phyloP scores from a whole-genome alignment of 306 rosid genomes.

The Clitoria ternatea region DNA sequence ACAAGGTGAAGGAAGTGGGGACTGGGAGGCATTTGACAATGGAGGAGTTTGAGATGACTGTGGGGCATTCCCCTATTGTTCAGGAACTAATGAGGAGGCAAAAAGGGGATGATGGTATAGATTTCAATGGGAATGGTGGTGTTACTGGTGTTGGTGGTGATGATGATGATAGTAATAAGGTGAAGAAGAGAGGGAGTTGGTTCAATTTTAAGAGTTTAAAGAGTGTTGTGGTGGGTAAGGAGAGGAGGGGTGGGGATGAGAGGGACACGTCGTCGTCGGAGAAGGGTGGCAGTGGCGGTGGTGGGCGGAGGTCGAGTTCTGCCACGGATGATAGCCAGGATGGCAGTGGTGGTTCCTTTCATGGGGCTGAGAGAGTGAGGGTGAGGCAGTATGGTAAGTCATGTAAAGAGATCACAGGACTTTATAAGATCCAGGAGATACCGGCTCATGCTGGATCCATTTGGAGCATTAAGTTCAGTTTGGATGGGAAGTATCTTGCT shows the following conservation, averaged over 20 bases:
- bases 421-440: conserved; percentile 75
- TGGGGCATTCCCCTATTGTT: conserved; percentile 88
- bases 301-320: conserved; percentile 81
- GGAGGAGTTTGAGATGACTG: conserved; percentile 88
- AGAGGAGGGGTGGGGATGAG: conserved; percentile 69
- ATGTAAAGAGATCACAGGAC: conserved; percentile 57
- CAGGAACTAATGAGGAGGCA: conserved; percentile 85
- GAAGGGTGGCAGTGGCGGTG: conserved; percentile 86
- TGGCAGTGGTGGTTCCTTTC: conserved; percentile 41
- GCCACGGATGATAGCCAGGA: conserved; percentile 95
- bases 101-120: conserved; percentile 33
- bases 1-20: conserved; percentile 78
- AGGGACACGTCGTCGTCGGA: conserved; percentile 77
- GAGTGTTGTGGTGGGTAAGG: conserved; percentile 67
- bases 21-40: conserved; percentile 83
- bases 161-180: conserved; percentile 27
- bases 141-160: conserved; percentile 28
- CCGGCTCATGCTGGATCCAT: conserved; percentile 79
- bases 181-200: conserved; percentile 78
- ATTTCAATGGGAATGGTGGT: conserved; percentile 40
- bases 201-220: conserved; percentile 49
- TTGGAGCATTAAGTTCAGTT: conserved; percentile 82
- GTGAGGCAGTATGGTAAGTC: conserved; percentile 81
- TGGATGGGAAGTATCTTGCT: conserved; percentile 84
- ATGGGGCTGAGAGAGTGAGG: conserved; percentile 70